Evolutionary conservation across 768 basidiomycete species (phyloP).

Genomic region (Gymnopilus junonius): DNA sequence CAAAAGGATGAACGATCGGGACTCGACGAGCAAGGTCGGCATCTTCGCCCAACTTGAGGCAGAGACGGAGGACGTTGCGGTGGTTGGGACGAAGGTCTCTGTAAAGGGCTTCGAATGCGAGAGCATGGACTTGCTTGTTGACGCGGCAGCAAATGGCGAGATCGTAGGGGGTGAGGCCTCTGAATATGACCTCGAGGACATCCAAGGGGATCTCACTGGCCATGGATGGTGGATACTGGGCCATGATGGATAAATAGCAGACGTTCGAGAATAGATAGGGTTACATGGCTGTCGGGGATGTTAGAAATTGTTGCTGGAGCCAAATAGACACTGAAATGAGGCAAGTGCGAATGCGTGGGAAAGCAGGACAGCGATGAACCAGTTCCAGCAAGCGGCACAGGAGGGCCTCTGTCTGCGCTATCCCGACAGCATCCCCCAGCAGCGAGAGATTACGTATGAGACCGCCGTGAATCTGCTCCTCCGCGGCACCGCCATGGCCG

Average conservation of each 20-base stretch:
- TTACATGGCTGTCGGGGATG: background rate
- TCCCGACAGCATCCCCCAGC: conserved; percentile 66
- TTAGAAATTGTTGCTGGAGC: conserved; percentile 14
- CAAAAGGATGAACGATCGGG: conserved; percentile 21
- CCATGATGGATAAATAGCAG: background rate
- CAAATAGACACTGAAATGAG: conserved; percentile 20
- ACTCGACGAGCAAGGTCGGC: conserved; percentile 22
- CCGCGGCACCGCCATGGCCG: conserved; percentile 60
- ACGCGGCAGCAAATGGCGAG: conserved; percentile 25
- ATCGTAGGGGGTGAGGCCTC: conserved; percentile 13
- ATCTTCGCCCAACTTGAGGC: conserved; percentile 26
- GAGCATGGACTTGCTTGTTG: conserved; percentile 20
- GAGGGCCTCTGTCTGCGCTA: conserved; percentile 73
- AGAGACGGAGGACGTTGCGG: conserved; percentile 23
- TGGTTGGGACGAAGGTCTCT: conserved; percentile 22
- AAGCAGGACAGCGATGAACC: background rate
- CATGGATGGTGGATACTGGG: background rate
- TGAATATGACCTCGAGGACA: conserved; percentile 25
- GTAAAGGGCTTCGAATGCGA: conserved; percentile 27
- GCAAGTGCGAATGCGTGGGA: too few species aligned
- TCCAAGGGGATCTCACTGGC: conserved; percentile 24
- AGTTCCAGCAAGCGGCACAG: conserved; percentile 47
- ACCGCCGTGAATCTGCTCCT: conserved; percentile 62
- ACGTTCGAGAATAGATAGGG: background rate
- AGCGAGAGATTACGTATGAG: conserved; percentile 59